phyloP scores from a whole-genome alignment of 306 rosid species.

The Cucumis hystrix region DNA sequence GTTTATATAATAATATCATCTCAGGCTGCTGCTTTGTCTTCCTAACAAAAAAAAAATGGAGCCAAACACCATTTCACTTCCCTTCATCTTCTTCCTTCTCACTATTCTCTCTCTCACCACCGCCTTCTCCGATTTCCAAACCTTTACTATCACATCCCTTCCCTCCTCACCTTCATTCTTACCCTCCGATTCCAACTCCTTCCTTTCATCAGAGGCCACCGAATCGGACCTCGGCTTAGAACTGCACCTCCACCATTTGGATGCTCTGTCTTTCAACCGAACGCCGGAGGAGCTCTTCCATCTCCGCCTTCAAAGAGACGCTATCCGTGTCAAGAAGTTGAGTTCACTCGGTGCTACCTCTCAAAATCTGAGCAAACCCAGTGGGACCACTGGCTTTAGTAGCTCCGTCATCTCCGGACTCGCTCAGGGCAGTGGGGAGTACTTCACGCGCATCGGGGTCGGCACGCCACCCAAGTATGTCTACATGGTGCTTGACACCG shows the following conservation, averaged over 20 bases:
- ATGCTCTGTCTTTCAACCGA: conserved; percentile 31
- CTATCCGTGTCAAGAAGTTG: conserved; percentile 30
- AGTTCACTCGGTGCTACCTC: not conserved
- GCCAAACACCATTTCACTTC: not conserved
- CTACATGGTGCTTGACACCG: conserved; percentile 83
- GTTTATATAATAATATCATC: not conserved
- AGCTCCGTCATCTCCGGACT: conserved; percentile 81
- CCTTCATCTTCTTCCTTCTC: conserved; percentile 18
- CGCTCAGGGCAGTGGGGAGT: conserved; percentile 83
- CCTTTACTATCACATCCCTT: conserved; percentile 30
- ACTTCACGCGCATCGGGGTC: conserved; percentile 86
- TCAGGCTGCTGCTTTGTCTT: not conserved
- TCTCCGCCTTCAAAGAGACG: conserved; percentile 56
- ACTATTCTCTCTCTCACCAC: conserved; percentile 19
- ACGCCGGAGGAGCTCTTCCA: conserved; percentile 59
- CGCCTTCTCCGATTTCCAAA: conserved; percentile 21
- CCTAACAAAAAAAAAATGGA: conserved; percentile 23
- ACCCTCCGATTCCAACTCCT: conserved; percentile 19
- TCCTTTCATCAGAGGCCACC: not conserved
- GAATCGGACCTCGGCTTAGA: conserved; percentile 10
- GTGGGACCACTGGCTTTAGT: conserved; percentile 23
- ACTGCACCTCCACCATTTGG: conserved; percentile 54
- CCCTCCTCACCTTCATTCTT: conserved; percentile 32
- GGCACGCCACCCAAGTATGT: conserved; percentile 68
- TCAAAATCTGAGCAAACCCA: conserved; percentile 2